Evolutionary conservation across 2,329 filamentous ascomycete genomes (phyloP), one percentile per base, ranked within the genome.

Genomic region (Aspergillus udagawae): DNA sequence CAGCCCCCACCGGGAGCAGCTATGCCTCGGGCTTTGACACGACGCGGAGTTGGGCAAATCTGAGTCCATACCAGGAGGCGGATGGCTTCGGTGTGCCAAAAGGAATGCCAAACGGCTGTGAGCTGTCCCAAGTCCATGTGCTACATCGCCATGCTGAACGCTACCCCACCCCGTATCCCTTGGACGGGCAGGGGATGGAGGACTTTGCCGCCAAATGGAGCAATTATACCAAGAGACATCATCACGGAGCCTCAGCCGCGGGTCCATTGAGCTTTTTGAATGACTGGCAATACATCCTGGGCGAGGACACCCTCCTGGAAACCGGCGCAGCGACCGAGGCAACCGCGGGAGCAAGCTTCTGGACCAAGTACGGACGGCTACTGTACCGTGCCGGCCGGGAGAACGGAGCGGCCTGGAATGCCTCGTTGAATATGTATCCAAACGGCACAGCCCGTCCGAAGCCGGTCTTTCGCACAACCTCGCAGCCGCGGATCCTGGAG

Each of bases 111-210:
- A 70, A 77, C 49, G 80, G 80, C n/a, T 85, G 83, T 68, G 81
- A 83, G 65, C 70, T 84, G 54, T 79, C 81, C 57, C 80, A 83
- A 65, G 80, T 75, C 0, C 81, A 83, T 61, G 71, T 77, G 5
- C 73, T 85, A 17, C 82, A 84, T 63, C 76, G 83, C 28, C 83
- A 85, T 66, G 79, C 80, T 0, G 73, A 84, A 58, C 76, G 82
- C 25, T 83, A 82, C 47, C 80, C 80, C 3, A 80, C 76, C 0
- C 49, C 72, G 20, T 72, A 69, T 57, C 71, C 70, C 28, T 75
- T 82, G 58, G 82, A 85, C 61, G 82, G 79, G 1, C 63, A 60
- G 23, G 82, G 80, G 60, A 77, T 83, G 60, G 73, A 75, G 48
- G 64, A 69, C 12, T 84, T 85, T 59, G 78, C 73, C 1, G 64